Conservation (phyloP, 352 stramenopile species). For the Phytophthora nicotianae region DNA sequence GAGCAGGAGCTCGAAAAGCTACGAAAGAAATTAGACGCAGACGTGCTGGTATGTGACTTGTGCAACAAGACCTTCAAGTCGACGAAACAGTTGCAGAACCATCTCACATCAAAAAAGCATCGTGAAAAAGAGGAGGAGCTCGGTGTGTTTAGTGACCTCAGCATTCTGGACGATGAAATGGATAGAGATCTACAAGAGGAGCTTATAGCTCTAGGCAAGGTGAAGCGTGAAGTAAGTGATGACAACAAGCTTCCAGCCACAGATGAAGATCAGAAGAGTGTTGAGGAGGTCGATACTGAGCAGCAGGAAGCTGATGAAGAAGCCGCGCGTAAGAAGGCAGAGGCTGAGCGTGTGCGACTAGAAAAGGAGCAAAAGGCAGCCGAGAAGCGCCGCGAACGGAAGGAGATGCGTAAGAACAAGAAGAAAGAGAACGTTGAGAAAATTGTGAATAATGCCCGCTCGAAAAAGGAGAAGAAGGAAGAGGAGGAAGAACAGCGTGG, state of each 20-base stretch:
- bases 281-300: constrained; percentile 17
- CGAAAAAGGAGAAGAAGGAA: constrained; percentile 47
- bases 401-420: constrained; percentile 81
- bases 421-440: constrained; percentile 84
- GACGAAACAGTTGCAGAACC: constrained; percentile 80
- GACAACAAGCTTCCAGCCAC: constrained; percentile 3
- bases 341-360: constrained; percentile 55
- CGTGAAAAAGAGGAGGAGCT: constrained; percentile 75
- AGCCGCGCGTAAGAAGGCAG: constrained; percentile 32
- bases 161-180: constrained; percentile 65
- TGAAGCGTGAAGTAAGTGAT: constrained; percentile 15
- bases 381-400: constrained; percentile 79
- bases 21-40: constrained; percentile 70
- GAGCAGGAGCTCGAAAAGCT: constrained; percentile 69
- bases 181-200: constrained; percentile 65
- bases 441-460: constrained; percentile 50
- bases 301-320: constrained; percentile 45
- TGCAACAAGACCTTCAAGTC: constrained; percentile 89
- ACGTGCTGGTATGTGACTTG: constrained; percentile 75
- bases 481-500: constrained; percentile 40
- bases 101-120: constrained; percentile 84
- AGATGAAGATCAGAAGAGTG: constrained; percentile 19
- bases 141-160: constrained; percentile 62
- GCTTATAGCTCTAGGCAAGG: constrained; percentile 47
- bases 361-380: constrained; percentile 83